phyloP scores from a whole-genome alignment of 1,139 yeast genomes.

The Nakaseomyces delphensis region DNA sequence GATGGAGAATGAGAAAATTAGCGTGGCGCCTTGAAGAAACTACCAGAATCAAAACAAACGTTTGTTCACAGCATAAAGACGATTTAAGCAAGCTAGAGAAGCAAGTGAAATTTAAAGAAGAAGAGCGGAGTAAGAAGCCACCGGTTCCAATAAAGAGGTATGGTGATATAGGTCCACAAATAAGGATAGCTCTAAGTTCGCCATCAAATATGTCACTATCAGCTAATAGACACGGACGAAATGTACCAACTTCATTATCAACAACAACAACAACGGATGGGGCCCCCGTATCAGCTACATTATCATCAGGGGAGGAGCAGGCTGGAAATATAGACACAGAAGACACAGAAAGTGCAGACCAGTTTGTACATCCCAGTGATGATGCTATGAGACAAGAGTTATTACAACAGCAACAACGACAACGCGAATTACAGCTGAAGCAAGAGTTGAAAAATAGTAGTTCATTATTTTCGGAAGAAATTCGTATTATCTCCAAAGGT shows the following conservation, averaged over 20 bases:
- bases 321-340: conserved; percentile 13
- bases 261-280: conserved; percentile 7
- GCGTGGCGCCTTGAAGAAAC: conserved; percentile 88
- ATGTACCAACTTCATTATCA: background rate
- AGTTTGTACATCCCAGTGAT: conserved; percentile 34
- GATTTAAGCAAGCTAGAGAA: conserved; percentile 44
- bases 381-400: conserved; percentile 35
- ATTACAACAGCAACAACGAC: conserved; percentile 29
- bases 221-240: conserved; percentile 9
- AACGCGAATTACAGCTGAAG: conserved; percentile 28
- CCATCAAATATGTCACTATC: conserved; percentile 20
- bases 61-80: conserved; percentile 48
- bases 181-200: conserved; percentile 27
- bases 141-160: conserved; percentile 31
- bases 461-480: conserved; percentile 58
- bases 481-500: conserved; percentile 64
- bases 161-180: conserved; percentile 35
- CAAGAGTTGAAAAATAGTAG: conserved; percentile 31
- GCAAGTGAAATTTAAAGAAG: conserved; percentile 33
- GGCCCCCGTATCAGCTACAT: conserved; percentile 1
- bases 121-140: conserved; percentile 21
- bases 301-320: conserved; percentile 5
- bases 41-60: conserved; percentile 48
- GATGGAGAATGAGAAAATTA: conserved; percentile 91
- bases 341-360: conserved; percentile 20